phyloP scores from a whole-genome alignment of 331 rosid species.

The Pyracantha coccinea region DNA sequence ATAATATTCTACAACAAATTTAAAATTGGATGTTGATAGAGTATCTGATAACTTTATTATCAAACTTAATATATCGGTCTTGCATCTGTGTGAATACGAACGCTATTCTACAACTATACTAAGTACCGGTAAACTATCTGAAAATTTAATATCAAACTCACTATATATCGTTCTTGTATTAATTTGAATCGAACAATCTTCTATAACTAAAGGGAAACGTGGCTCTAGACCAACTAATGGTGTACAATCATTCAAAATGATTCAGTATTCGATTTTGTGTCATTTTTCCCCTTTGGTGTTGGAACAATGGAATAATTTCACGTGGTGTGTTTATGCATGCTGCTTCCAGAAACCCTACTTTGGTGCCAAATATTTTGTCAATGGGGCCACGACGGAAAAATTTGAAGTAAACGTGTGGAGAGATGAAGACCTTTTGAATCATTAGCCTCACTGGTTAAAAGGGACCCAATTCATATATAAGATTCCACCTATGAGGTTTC shows the following conservation, averaged over 20 bases:
- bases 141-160: too few species aligned
- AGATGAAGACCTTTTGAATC: not conserved
- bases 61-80: too few species aligned
- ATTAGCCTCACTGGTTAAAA: not conserved
- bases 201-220: too few species aligned
- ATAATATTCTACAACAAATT: too few species aligned
- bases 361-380: not conserved
- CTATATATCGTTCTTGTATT: not conserved
- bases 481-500: not conserved
- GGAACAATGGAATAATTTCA: conserved; percentile 3
- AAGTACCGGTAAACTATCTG: too few species aligned
- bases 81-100: not conserved
- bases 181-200: too few species aligned
- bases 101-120: not conserved
- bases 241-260: not conserved
- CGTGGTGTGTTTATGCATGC: not conserved
- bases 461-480: not conserved
- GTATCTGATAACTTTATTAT: too few species aligned
- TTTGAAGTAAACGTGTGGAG: not conserved
- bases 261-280: not conserved
- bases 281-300: not conserved
- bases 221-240: not conserved
- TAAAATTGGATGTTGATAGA: not conserved
- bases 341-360: not conserved
- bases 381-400: not conserved